Conservation (phyloP, 768 basidiomycete genomes). For the Paxillus ammoniavirescens region DNA sequence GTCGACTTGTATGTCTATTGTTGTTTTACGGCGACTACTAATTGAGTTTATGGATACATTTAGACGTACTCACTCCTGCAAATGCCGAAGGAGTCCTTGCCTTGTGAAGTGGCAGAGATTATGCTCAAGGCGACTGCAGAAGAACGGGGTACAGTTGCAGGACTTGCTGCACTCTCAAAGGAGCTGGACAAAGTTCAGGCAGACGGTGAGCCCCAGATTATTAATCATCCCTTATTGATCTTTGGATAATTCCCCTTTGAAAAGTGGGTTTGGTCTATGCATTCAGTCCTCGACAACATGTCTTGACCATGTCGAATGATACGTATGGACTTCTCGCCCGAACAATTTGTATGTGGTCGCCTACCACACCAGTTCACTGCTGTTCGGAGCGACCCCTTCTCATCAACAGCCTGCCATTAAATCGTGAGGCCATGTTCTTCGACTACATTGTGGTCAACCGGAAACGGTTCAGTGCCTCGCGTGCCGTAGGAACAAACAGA, state of each 20-base stretch:
- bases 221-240: not conserved
- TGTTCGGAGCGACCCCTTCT: not conserved
- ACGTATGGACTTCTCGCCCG: not conserved
- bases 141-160: conserved; percentile 21
- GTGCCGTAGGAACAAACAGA: not conserved
- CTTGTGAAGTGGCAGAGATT: not conserved
- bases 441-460: not conserved
- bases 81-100: not conserved
- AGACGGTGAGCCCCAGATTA: conserved; percentile 17
- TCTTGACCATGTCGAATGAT: not conserved
- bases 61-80: not conserved
- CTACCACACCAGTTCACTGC: not conserved
- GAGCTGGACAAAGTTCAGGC: conserved; percentile 19
- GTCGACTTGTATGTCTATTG: conserved; percentile 55
- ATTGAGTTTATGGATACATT: not conserved
- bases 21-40: not conserved
- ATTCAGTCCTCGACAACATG: not conserved
- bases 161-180: conserved; percentile 9
- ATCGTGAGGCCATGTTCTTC: not conserved
- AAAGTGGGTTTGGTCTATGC: not conserved
- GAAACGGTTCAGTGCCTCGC: not conserved
- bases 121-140: conserved; percentile 17
- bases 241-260: not conserved
- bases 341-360: not conserved
- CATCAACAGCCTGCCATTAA: not conserved